These are phyloP conservation scores for Chrysosporium keratinophilum DNA, from an alignment of 2,329 filamentous ascomycete genomes.

Conservation along the genomic window DNA sequence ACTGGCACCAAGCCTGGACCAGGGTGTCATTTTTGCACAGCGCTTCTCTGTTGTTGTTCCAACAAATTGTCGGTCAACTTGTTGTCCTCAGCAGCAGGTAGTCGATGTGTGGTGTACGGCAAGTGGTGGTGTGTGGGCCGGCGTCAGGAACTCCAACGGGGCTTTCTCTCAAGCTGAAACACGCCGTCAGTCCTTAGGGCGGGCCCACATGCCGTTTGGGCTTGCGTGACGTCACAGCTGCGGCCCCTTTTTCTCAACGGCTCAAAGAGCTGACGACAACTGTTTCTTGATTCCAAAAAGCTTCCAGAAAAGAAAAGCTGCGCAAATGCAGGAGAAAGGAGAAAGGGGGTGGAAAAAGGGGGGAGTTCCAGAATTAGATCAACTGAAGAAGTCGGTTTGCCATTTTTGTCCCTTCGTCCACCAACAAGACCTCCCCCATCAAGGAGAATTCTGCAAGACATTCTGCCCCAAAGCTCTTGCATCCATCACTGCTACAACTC, in stretches of 20 bases:
- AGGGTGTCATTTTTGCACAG: not conserved
- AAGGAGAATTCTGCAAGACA: too few species aligned
- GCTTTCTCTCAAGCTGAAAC: conserved; percentile 5
- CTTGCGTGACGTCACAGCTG: not conserved
- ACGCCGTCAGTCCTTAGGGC: conserved; percentile 1
- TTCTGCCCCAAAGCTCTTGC: too few species aligned
- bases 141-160: not conserved
- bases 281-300: conserved; percentile 5
- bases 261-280: not conserved
- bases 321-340: not conserved
- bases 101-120: too few species aligned
- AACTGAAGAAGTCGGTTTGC: too few species aligned
- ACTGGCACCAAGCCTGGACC: not conserved
- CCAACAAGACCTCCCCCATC: too few species aligned
- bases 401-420: too few species aligned
- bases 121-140: not conserved
- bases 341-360: not conserved
- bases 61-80: too few species aligned
- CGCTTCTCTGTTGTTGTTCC: not conserved
- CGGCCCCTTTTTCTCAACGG: not conserved
- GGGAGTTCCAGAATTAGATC: not conserved
- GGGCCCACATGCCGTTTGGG: not conserved
- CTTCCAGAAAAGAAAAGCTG: not conserved
- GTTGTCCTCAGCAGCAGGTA: too few species aligned
- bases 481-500: too few species aligned